These are phyloP conservation scores for Penicillium diatomitis DNA, from an alignment of 495 filamentous ascomycete genomes.

Conservation along the genomic window DNA sequence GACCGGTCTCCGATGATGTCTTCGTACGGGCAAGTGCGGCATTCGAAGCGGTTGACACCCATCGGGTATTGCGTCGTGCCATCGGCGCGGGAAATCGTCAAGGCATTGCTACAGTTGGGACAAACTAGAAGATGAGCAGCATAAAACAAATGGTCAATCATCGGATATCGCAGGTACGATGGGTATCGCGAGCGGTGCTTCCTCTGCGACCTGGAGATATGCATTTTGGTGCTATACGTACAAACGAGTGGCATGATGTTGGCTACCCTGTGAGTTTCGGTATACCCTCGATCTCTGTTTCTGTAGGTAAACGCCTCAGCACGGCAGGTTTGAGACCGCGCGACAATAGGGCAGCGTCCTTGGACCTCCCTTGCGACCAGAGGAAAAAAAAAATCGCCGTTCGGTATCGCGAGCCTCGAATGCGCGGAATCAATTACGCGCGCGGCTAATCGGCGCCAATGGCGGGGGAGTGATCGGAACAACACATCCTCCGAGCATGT, in stretches of 20 bases:
- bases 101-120: constrained; percentile 82
- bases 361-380: too few species aligned
- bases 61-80: constrained; percentile 33
- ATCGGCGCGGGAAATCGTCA: constrained; percentile 57
- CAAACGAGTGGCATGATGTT: constrained; percentile 36
- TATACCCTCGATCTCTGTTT: too few species aligned
- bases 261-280: neutral
- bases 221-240: constrained; percentile 11
- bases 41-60: constrained; percentile 72
- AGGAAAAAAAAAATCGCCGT: neutral
- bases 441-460: constrained; percentile 14
- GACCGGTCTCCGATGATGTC: constrained; percentile 48
- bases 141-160: neutral
- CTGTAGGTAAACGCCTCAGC: too few species aligned
- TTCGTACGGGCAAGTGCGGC: constrained; percentile 87
- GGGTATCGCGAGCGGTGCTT: neutral
- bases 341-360: too few species aligned
- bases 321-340: too few species aligned
- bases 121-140: constrained; percentile 54
- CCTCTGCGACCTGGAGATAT: neutral
- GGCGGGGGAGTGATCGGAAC: constrained; percentile 10
- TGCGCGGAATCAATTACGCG: constrained; percentile 13
- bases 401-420: neutral
- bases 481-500: constrained; percentile 11
- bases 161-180: constrained; percentile 4